Evolutionary conservation across 139 green algal species (phyloP).

Genomic region (Yamagishiella unicocca): DNA sequence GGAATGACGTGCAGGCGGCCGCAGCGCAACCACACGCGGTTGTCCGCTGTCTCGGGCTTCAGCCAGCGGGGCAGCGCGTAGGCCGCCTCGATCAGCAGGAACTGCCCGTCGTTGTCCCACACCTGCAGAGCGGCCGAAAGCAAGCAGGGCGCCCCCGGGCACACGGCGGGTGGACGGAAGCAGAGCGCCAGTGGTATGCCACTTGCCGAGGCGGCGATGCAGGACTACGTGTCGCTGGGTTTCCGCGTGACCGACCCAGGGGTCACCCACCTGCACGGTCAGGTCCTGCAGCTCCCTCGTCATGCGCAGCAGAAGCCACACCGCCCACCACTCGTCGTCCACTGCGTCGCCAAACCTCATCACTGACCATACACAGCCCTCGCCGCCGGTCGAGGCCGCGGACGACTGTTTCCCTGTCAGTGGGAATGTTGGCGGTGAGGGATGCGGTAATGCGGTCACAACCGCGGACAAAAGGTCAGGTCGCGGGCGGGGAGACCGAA

Average conservation of each 20-base stretch:
- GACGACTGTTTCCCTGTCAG: not conserved
- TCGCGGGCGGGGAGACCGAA: too few relatives aligned
- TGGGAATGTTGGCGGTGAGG: too few relatives aligned
- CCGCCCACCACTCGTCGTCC: conserved; percentile 92
- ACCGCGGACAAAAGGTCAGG: too few relatives aligned
- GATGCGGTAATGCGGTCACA: too few relatives aligned
- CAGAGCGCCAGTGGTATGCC: not conserved
- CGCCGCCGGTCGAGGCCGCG: not conserved
- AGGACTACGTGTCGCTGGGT: too few relatives aligned
- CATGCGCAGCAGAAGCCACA: conserved; percentile 80
- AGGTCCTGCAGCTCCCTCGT: conserved; percentile 59
- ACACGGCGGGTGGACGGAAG: too few relatives aligned
- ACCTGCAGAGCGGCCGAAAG: not conserved
- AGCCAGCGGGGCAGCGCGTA: conserved; percentile 88
- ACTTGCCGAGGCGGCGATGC: not conserved
- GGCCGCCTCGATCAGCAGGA: conserved; percentile 95
- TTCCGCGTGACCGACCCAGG: too few relatives aligned
- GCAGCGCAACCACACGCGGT: conserved; percentile 81
- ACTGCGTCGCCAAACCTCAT: conserved; percentile 86
- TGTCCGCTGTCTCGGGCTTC: conserved; percentile 75
- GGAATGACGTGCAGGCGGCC: conserved; percentile 83
- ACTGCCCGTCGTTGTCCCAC: conserved; percentile 95
- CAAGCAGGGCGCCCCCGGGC: too few relatives aligned
- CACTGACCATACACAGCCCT: conserved; percentile 76
- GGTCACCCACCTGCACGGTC: conserved; percentile 69